Evolutionary conservation across 1,139 yeast species (phyloP).

Genomic region (Candida tropicalis): DNA sequence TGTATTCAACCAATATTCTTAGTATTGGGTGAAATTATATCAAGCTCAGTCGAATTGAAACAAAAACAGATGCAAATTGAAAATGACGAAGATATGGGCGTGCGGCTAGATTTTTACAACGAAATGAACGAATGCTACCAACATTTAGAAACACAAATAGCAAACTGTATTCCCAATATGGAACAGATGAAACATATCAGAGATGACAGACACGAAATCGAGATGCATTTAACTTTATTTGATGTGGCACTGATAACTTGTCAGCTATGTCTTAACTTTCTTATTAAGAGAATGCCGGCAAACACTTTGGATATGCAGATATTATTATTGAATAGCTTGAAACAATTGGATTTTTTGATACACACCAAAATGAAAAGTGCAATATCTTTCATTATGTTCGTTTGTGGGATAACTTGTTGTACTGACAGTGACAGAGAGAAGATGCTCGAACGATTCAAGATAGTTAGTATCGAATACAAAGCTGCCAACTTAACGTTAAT

Average conservation of each 20-base stretch:
- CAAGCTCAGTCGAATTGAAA: conserved; percentile 28
- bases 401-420: conserved; percentile 37
- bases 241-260: conserved; percentile 31
- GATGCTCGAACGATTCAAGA: conserved; percentile 26
- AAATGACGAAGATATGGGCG: conserved; percentile 3
- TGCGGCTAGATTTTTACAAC: conserved; percentile 20
- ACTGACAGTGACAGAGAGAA: conserved; percentile 25
- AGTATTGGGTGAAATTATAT: conserved; percentile 45
- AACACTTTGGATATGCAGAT: conserved; percentile 32
- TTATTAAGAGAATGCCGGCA: conserved; percentile 30
- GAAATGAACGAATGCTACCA: conserved; percentile 20
- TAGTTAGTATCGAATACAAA: conserved; percentile 24
- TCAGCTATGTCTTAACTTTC: conserved; percentile 27
- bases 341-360: conserved; percentile 23
- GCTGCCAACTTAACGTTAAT: conserved; percentile 31
- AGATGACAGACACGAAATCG: conserved; percentile 14
- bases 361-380: conserved; percentile 27
- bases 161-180: conserved; percentile 26
- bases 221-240: conserved; percentile 28
- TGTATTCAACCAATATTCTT: conserved; percentile 45
- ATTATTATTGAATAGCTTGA: conserved; percentile 24
- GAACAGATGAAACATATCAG: conserved; percentile 23
- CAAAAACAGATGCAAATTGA: conserved; percentile 10
- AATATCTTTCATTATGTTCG: conserved; percentile 34
- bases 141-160: conserved; percentile 21